These are phyloP conservation scores for Agrocybe praecox DNA, from an alignment of 768 basidiomycete species.

Conservation along the genomic window DNA sequence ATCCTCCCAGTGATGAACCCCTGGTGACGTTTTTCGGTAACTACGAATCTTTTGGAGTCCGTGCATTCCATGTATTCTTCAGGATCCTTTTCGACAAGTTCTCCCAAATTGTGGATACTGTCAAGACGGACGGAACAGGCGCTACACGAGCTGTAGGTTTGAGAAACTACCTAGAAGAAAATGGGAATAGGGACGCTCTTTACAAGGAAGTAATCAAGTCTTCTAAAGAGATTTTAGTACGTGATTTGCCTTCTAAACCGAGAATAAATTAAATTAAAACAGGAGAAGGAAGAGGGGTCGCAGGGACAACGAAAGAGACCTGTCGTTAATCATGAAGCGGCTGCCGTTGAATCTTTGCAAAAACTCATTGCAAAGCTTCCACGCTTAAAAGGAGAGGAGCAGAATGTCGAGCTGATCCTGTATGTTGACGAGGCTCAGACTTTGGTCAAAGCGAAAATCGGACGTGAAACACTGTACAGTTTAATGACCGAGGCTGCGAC, in stretches of 20 bases:
- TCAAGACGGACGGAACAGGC: neutral
- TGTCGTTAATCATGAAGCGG: too few species aligned
- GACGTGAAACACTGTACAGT: neutral
- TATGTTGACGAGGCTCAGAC: constrained; percentile 9
- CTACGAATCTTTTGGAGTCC: neutral
- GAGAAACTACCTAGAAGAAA: neutral
- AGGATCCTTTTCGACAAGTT: neutral
- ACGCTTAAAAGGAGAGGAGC: too few species aligned
- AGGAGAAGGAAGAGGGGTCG: too few species aligned
- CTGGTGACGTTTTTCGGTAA: too few species aligned
- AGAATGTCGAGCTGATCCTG: neutral
- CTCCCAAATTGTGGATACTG: neutral
- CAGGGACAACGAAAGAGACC: too few species aligned
- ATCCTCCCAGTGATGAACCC: neutral
- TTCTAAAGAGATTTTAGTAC: too few species aligned
- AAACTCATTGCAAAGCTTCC: too few species aligned
- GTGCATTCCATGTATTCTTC: neutral
- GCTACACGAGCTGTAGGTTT: neutral
- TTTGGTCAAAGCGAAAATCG: neutral
- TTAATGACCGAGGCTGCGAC: neutral
- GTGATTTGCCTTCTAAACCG: too few species aligned
- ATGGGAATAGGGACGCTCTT: too few species aligned
- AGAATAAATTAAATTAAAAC: too few species aligned
- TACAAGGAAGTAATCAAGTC: too few species aligned
- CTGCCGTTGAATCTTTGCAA: too few species aligned